Percentiles rank a stretch among this genome's conserved stretches.
phyloP scores from a whole-genome alignment of 2,329 filamentous ascomycete genomes.

The Arthroderma uncinatum region DNA sequence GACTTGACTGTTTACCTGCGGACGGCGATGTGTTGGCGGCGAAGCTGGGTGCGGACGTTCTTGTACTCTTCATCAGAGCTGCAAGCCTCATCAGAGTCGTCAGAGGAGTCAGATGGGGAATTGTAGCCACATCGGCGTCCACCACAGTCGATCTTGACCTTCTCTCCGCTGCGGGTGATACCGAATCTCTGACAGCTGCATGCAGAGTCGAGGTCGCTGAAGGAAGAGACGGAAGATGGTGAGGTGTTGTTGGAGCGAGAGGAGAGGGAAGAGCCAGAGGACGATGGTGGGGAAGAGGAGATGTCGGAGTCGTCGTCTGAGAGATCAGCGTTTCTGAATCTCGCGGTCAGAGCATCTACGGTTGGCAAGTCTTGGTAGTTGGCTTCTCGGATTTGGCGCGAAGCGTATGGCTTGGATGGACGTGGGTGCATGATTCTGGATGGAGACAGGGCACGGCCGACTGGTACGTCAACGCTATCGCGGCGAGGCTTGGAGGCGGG shows the following conservation, averaged over 20 bases:
- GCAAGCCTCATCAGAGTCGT: slow-evolving; percentile 50
- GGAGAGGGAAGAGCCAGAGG: slow-evolving; percentile 51
- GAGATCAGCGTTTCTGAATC: slow-evolving; percentile 61
- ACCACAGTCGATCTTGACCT: slow-evolving; percentile 92
- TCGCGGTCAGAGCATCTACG: slow-evolving; percentile 67
- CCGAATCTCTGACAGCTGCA: slow-evolving; percentile 96
- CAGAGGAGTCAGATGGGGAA: slow-evolving; percentile 31
- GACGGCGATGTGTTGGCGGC: slow-evolving; percentile 31
- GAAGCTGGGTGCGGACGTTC: slow-evolving; percentile 25
- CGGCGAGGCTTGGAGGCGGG: slow-evolving; percentile 30
- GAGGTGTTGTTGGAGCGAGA: slow-evolving; percentile 58
- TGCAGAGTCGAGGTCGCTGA: slow-evolving; percentile 48
- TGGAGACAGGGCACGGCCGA: slow-evolving; percentile 76
- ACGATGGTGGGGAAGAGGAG: slow-evolving; percentile 65
- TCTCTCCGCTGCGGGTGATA: slow-evolving; percentile 83
- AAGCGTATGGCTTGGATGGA: slow-evolving; percentile 77
- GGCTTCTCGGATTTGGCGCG: slow-evolving; percentile 71
- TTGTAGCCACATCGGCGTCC: slow-evolving; percentile 76
- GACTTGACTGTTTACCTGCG: slow-evolving; percentile 23
- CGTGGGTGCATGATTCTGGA: slow-evolving; percentile 86
- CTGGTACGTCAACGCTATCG: slow-evolving; percentile 54
- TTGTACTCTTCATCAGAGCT: slow-evolving; percentile 44
- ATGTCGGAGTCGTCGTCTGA: slow-evolving; percentile 60
- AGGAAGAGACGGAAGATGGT: slow-evolving; percentile 51
- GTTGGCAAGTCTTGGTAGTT: slow-evolving; percentile 63